These are phyloP conservation scores for Fusarium globosum DNA, from an alignment of 2,329 filamentous ascomycete genomes.

Conservation along the genomic window DNA sequence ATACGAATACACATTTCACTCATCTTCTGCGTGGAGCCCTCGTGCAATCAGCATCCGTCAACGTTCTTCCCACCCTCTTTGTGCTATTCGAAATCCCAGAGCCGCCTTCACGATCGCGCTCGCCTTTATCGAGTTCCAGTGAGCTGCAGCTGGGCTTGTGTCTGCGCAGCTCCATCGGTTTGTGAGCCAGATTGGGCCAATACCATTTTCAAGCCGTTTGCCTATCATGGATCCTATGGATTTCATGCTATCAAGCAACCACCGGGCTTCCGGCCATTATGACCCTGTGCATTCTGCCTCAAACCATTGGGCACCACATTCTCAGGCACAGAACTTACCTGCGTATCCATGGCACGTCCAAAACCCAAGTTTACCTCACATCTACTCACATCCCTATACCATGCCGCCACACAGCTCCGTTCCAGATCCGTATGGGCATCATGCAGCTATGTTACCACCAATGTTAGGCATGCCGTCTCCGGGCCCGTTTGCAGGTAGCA, in stretches of 20 bases:
- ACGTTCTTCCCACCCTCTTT: conserved; percentile 9
- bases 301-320: conserved; percentile 41
- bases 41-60: conserved; percentile 22
- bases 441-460: conserved; percentile 40
- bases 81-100: conserved; percentile 21
- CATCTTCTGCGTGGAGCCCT: conserved; percentile 26
- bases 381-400: conserved; percentile 35
- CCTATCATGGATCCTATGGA: conserved; percentile 46
- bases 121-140: not conserved
- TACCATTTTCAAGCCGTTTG: conserved; percentile 13
- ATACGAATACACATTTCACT: conserved; percentile 40
- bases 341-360: conserved; percentile 42
- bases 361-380: conserved; percentile 27
- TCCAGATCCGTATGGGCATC: conserved; percentile 37
- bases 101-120: conserved; percentile 1
- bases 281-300: conserved; percentile 45
- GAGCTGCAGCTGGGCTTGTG: conserved; percentile 8
- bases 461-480: conserved; percentile 33
- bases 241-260: conserved; percentile 38
- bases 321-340: conserved; percentile 33
- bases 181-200: not conserved
- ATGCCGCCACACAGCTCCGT: conserved; percentile 23
- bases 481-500: conserved; percentile 20
- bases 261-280: conserved; percentile 40
- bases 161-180: conserved; percentile 10